Conservation (phyloP, 2,329 filamentous ascomycete genomes). For the Drechslerella dactyloides region DNA sequence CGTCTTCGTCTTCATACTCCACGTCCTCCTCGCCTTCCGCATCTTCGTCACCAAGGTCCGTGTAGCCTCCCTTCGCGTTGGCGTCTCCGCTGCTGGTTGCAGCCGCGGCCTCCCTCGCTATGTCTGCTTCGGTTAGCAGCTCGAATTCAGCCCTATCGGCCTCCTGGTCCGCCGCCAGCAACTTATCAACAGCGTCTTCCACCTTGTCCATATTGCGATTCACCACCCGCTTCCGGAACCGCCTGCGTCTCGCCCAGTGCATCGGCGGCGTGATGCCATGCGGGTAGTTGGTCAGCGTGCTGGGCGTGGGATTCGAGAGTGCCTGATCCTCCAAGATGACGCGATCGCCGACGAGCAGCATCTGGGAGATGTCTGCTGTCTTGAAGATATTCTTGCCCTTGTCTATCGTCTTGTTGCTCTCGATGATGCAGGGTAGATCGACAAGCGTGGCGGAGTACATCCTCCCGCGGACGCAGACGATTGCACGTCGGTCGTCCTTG, state of each 20-base stretch:
- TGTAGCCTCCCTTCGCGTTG: slow-evolving; percentile 56
- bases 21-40: slow-evolving; percentile 56
- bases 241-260: slow-evolving; percentile 65
- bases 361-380: slow-evolving; percentile 68
- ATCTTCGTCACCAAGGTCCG: slow-evolving; percentile 58
- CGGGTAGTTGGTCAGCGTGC: slow-evolving; percentile 61
- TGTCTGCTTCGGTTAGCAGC: slow-evolving; percentile 59
- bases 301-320: slow-evolving; percentile 60
- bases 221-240: slow-evolving; percentile 66
- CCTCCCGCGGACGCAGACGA: slow-evolving; percentile 67
- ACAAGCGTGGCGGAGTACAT: slow-evolving; percentile 72
- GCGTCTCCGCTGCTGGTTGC: slow-evolving; percentile 56
- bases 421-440: slow-evolving; percentile 73
- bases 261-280: slow-evolving; percentile 69
- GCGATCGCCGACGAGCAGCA: slow-evolving; percentile 70
- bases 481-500: slow-evolving; percentile 69
- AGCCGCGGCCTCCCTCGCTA: slow-evolving; percentile 54
- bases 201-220: slow-evolving; percentile 66
- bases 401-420: slow-evolving; percentile 78
- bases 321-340: slow-evolving; percentile 66
- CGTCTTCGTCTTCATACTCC: slow-evolving; percentile 58
- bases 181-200: slow-evolving; percentile 64
- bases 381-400: slow-evolving; percentile 72
- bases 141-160: slow-evolving; percentile 59
- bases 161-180: slow-evolving; percentile 62